phyloP scores from a whole-genome alignment of 2,329 filamentous ascomycete genomes.

The Orbilia oligospora region DNA sequence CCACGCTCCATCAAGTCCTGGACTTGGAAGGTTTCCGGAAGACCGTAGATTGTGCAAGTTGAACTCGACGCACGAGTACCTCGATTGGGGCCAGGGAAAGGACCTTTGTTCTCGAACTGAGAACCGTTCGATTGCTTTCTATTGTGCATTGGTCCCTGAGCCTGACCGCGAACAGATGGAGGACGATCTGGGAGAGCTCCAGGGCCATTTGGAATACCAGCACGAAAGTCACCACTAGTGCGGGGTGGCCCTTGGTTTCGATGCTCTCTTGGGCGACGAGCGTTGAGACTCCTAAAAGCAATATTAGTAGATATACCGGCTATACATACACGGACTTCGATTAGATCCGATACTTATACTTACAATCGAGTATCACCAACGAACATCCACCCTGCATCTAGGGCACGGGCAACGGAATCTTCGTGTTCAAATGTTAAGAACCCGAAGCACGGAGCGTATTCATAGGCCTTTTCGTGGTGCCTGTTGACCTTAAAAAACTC shows the following conservation, averaged over 20 bases:
- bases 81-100: conserved; percentile 18
- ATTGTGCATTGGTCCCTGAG: conserved; percentile 19
- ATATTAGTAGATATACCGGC: neutral
- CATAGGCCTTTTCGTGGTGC: conserved; percentile 51
- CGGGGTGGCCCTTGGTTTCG: conserved; percentile 27
- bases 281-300: conserved; percentile 38
- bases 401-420: conserved; percentile 36
- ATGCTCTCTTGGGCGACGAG: conserved; percentile 46
- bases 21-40: conserved; percentile 40
- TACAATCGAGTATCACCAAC: conserved; percentile 43
- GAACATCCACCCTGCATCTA: conserved; percentile 37
- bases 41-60: conserved; percentile 54
- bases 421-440: conserved; percentile 58
- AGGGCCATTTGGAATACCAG: conserved; percentile 20
- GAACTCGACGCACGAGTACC: conserved; percentile 23
- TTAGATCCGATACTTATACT: conserved; percentile 2
- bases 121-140: conserved; percentile 41
- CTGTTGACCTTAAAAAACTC: conserved; percentile 55
- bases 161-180: conserved; percentile 31
- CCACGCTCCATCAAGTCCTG: conserved; percentile 42
- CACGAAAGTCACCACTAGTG: conserved; percentile 21
- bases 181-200: conserved; percentile 39
- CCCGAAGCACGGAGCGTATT: conserved; percentile 51
- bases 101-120: conserved; percentile 37
- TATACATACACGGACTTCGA: no score